phyloP scores from a whole-genome alignment of 1,139 yeast species.

The Candida sp. region DNA sequence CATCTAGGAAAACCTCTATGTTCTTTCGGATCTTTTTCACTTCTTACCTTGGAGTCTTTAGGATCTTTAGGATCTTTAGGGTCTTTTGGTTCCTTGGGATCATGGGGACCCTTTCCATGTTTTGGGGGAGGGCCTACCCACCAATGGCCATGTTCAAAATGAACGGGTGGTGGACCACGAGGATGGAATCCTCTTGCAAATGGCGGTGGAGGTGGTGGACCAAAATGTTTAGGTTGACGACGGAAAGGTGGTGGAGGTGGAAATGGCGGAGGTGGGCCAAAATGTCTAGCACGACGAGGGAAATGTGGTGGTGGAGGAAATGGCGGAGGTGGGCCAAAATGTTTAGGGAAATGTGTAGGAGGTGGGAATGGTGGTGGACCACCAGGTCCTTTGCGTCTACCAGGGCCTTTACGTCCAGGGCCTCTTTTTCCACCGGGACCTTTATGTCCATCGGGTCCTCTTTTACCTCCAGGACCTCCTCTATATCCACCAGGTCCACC shows the following conservation, averaged over 20 bases:
- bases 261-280: background rate
- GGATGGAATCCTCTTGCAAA: background rate
- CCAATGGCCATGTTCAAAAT: background rate
- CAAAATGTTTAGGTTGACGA: background rate
- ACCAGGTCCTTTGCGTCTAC: background rate
- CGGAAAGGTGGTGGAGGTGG: background rate
- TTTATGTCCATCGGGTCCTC: too few species aligned
- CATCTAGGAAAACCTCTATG: background rate
- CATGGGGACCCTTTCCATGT: background rate
- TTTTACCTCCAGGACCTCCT: too few species aligned
- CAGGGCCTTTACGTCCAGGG: background rate
- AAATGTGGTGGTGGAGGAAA: conserved; percentile 4
- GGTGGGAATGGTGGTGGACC: background rate
- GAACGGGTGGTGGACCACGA: background rate
- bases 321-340: conserved; percentile 9
- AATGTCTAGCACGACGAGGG: too few species aligned
- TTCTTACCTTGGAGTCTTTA: background rate
- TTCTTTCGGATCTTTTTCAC: background rate
- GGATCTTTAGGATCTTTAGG: background rate
- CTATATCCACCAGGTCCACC: too few species aligned
- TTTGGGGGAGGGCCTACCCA: background rate
- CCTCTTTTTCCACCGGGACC: too few species aligned
- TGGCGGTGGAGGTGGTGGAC: background rate
- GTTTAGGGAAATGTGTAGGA: background rate
- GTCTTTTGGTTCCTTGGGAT: background rate